Conservation (phyloP, 2,329 filamentous ascomycete genomes). For the Microsporum canis region DNA sequence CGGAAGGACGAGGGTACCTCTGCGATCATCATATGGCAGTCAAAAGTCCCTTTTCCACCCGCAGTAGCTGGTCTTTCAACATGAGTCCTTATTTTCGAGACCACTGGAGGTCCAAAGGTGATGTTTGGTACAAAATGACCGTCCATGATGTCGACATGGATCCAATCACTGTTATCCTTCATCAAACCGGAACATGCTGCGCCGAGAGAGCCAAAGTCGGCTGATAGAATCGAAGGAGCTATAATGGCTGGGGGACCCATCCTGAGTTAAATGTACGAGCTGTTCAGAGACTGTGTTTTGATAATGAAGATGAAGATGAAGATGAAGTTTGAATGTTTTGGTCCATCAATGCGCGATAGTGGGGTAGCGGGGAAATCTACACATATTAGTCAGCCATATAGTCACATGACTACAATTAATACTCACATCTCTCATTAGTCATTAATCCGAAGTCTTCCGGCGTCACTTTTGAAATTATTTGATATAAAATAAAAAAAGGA, state of each 20-base stretch:
- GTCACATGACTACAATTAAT: neutral
- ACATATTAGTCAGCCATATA: neutral
- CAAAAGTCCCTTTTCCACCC: constrained; percentile 80
- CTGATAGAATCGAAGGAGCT: constrained; percentile 93
- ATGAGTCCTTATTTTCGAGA: constrained; percentile 81
- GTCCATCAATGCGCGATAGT: neutral
- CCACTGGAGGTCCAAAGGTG: constrained; percentile 89
- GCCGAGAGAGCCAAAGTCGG: constrained; percentile 84
- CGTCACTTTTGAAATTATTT: neutral
- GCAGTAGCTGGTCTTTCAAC: constrained; percentile 61
- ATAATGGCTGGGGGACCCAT: constrained; percentile 93
- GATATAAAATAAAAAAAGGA: neutral
- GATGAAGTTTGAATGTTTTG: neutral
- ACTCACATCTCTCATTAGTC: neutral
- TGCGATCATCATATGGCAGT: constrained; percentile 99
- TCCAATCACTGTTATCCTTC: constrained; percentile 75
- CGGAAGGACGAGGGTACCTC: constrained; percentile 49
- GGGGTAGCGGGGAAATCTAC: neutral
- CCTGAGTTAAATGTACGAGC: neutral
- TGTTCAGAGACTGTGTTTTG: neutral
- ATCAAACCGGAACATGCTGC: constrained; percentile 81
- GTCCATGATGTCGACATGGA: constrained; percentile 96
- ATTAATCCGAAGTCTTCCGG: neutral
- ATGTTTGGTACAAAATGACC: constrained; percentile 98
- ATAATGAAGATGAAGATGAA: neutral